Conservation (phyloP, 1,284 basidiomycete species). For the Cryptococcus sp. region DNA sequence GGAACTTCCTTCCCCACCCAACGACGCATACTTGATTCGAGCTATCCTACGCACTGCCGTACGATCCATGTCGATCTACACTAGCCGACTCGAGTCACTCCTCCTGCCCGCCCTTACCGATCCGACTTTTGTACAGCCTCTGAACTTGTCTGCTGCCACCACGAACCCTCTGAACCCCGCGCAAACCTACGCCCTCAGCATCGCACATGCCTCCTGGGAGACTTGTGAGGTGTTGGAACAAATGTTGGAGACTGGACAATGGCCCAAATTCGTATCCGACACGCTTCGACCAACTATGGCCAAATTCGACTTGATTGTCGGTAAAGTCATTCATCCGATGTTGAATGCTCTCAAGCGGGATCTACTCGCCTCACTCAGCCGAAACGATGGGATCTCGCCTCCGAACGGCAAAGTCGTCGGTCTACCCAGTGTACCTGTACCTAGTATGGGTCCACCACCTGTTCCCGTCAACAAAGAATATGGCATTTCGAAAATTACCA, state of each 20-base stretch:
- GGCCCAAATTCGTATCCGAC: conserved; percentile 52
- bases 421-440: conserved; percentile 31
- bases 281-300: conserved; percentile 58
- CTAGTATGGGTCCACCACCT: conserved; percentile 9
- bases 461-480: conserved; percentile 17
- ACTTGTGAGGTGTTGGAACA: conserved; percentile 47
- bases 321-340: conserved; percentile 47
- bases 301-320: conserved; percentile 52
- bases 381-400: conserved; percentile 32
- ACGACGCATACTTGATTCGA: conserved; percentile 47
- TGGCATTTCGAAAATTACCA: conserved; percentile 22
- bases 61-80: conserved; percentile 46
- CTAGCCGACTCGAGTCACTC: conserved; percentile 46
- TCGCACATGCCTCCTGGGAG: conserved; percentile 49
- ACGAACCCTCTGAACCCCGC: conserved; percentile 39
- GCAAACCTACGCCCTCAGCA: conserved; percentile 43
- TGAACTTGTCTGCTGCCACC: conserved; percentile 19
- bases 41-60: conserved; percentile 45
- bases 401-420: conserved; percentile 33
- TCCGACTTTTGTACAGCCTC: conserved; percentile 32
- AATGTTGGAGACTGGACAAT: conserved; percentile 41
- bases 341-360: conserved; percentile 43
- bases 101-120: conserved; percentile 47
- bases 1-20: conserved; percentile 39
- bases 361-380: conserved; percentile 34